Evolutionary conservation across 805 yeast species (phyloP).

Genomic region (Candida montana): DNA sequence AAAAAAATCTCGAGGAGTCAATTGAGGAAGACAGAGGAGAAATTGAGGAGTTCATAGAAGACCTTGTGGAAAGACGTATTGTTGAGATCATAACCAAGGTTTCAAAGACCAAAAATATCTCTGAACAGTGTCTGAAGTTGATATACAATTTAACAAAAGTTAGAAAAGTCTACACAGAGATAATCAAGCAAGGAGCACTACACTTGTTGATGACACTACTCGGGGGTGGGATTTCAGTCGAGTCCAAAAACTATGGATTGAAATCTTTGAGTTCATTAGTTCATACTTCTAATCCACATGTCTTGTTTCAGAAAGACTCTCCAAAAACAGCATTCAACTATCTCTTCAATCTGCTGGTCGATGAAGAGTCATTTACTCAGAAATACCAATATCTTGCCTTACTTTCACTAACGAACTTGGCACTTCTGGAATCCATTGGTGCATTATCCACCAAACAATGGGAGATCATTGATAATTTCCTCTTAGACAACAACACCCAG

Average conservation of each 20-base stretch:
- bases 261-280: slow-evolving; percentile 40
- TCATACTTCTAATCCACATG: slow-evolving; percentile 40
- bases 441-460: slow-evolving; percentile 33
- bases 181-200: slow-evolving; percentile 43
- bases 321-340: slow-evolving; percentile 21
- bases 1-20: slow-evolving; percentile 21
- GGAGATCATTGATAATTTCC: slow-evolving; percentile 38
- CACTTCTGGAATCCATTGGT: slow-evolving; percentile 39
- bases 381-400: slow-evolving; percentile 48
- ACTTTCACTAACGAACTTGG: slow-evolving; percentile 59
- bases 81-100: slow-evolving; percentile 13
- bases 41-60: slow-evolving; percentile 17
- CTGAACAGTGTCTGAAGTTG: slow-evolving; percentile 27
- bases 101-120: slow-evolving; percentile 16
- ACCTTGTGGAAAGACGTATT: slow-evolving; percentile 19
- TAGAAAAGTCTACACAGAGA: slow-evolving; percentile 24
- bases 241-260: slow-evolving; percentile 27
- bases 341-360: slow-evolving; percentile 36
- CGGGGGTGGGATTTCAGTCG: slow-evolving; percentile 6
- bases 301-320: slow-evolving; percentile 29
- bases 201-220: slow-evolving; percentile 29
- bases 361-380: slow-evolving; percentile 14
- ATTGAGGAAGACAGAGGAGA: slow-evolving; percentile 12
- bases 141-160: slow-evolving; percentile 27
- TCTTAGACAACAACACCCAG: slow-evolving; percentile 40